Base-by-base conservation (phyloP, 2,329 filamentous ascomycete genomes). In the Fusarium setosum region DNA sequence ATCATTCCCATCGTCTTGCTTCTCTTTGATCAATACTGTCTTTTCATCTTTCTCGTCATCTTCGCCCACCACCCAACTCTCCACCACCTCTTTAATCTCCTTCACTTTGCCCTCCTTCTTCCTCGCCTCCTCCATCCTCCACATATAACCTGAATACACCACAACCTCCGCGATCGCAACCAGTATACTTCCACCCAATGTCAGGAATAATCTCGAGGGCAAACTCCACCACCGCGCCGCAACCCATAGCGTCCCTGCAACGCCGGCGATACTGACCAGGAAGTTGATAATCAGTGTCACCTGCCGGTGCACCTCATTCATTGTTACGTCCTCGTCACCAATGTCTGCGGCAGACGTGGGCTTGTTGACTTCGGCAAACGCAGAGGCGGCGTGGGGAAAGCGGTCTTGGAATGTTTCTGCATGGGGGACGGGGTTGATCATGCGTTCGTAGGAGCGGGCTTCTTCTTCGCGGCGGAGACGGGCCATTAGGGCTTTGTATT, bases 401-500 rank as follows among this genome's bases (percentile, higher is more conserved):
- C 84, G 84, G 62, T 88, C 84, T 26, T 83, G 77, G 71, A 91
- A 90, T 17, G 85, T 84, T 65, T 92, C 88, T 62, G 81, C 74
- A 2, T 80, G 76, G 1, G 83, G 77, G 3, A 81, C 78, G 2
- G 90, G 87, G 63, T 90, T 89, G 49, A 91, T 80, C 89, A 98
- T 93, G 73, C 90, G 88, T 68, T 93, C 87, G 82, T 98, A 99
- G 51, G 88, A 85, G 62, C 91, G 88, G 67, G 89, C 86, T 81
- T 98, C 94, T 80, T 95, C 91, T 72, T 96, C 90, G 61, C 86
- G 88, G 64, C 93, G 92, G 18, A 99, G 88, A 15, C 90, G 89
- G 21, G 89, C 89, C 93, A 98, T 98, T 2, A 97, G 83, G 7
- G 90, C 91, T 76, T 93, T 92, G 81, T 95, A 98, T 79, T 97